Evolutionary conservation across 2,329 filamentous ascomycete genomes (phyloP), one percentile per base, ranked within the genome.

Genomic region (Knoxdaviesia capensis): DNA sequence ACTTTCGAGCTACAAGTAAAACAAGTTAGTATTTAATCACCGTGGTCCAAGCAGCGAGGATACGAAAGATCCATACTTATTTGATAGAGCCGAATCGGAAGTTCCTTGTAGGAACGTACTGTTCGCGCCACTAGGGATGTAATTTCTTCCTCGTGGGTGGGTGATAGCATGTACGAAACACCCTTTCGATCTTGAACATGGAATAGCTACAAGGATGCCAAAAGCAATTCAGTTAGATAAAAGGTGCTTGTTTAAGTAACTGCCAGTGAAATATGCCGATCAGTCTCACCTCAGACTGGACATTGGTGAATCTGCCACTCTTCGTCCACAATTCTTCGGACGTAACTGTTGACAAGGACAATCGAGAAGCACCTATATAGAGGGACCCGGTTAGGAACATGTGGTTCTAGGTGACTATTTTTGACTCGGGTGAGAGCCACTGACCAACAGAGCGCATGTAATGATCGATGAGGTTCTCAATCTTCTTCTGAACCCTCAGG

Each of bases 101-200:
- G 65, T 38, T 84, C 77, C 53, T 86, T 88, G 55, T 94, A 88
- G 1, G 87, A 94, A 36, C 77, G 74, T 1, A 87, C 65, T 10
- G 77, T 70, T 43, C 69, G 71, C 4, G 75, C 73, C 2, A 94
- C 82, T 3, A 98, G 64, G 0, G 69, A 64, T 0, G 90, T 98
- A 50, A 98, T 90, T 55, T 98, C 90, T 56, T 98, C 90, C 54
- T 98, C 90, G 47, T 98, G 90, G 0, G 90, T 98, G 1, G 90
- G 90, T 1, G 86, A 80, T 4, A 98, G 69, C 31, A 98, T 67
- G 47, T 83, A 83, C 4, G 71, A 66, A 1, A 70, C 64, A 6
- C 80, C 72, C 57, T 81, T 90, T 43, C 90, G 74, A 57, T 96
- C 90, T 38, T 69, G 61, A 39, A 96, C 72, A 36, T 72, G 74